These are phyloP conservation scores for Camelina laxa DNA, from an alignment of 345 rosid genomes.

Conservation along the genomic window DNA sequence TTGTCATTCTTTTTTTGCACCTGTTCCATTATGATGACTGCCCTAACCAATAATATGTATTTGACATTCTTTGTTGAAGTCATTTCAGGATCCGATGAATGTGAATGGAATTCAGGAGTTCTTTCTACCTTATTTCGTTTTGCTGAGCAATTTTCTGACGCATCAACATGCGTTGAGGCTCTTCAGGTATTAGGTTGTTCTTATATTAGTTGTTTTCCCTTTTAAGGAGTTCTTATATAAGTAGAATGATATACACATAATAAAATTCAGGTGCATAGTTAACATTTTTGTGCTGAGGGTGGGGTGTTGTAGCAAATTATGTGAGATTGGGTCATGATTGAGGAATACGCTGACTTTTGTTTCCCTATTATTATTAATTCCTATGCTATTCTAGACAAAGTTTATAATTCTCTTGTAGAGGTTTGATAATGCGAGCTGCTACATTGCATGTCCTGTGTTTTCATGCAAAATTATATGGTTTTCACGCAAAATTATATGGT, in stretches of 20 bases:
- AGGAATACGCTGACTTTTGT: conserved; percentile 24
- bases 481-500: conserved; percentile 43
- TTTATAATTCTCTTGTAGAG: conserved; percentile 9
- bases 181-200: conserved; percentile 67
- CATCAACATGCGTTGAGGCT: conserved; percentile 78
- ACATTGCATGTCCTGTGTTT: conserved; percentile 24
- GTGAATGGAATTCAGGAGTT: conserved; percentile 60
- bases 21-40: conserved; percentile 26
- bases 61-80: conserved; percentile 39
- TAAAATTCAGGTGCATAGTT: conserved; percentile 5
- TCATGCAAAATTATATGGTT: conserved; percentile 31
- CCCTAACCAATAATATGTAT: conserved; percentile 31
- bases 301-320: conserved; percentile 1
- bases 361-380: not conserved
- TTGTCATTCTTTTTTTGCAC: conserved; percentile 30
- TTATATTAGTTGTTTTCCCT: conserved; percentile 6
- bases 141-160: conserved; percentile 57
- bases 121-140: conserved; percentile 58
- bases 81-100: conserved; percentile 60
- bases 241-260: conserved; percentile 23
- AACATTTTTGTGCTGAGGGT: conserved; percentile 29
- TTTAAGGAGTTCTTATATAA: conserved; percentile 18
- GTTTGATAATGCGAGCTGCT: conserved; percentile 22
- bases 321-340: conserved; percentile 10
- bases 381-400: conserved; percentile 5